These are phyloP conservation scores for Fusarium heterosporum DNA, from an alignment of 2,329 filamentous ascomycete species.

Conservation along the genomic window DNA sequence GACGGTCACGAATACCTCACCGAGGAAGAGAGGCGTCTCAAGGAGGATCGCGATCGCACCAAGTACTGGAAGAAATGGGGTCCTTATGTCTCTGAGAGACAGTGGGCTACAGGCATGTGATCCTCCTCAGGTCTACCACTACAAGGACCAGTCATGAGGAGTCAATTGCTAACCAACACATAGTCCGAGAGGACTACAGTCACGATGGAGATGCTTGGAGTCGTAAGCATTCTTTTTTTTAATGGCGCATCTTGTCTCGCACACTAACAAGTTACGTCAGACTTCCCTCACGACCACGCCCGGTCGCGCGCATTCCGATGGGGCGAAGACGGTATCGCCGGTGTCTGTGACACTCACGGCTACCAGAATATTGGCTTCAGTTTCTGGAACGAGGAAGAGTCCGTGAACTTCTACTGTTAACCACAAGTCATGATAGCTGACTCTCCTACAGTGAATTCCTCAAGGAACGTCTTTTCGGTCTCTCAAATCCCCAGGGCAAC, in stretches of 20 bases:
- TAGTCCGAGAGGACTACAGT: conserved; percentile 89
- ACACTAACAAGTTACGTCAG: conserved; percentile 58
- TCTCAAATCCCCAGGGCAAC: conserved; percentile 96
- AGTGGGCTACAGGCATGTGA: conserved; percentile 88
- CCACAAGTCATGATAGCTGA: conserved; percentile 53
- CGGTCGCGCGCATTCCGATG: conserved; percentile 90
- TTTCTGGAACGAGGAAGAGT: conserved; percentile 99
- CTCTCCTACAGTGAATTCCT: conserved; percentile 76
- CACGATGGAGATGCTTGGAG: conserved; percentile 95
- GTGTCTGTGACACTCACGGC: conserved; percentile 91
- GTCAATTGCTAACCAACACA: conserved; percentile 42
- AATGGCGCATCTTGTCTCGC: conserved; percentile 5
- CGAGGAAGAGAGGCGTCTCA: conserved; percentile 89
- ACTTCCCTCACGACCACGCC: conserved; percentile 94
- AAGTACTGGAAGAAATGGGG: conserved; percentile 99
- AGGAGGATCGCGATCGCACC: conserved; percentile 82
- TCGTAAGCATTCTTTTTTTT: conserved; percentile 68
- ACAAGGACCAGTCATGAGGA: conserved; percentile 16
- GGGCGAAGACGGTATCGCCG: conserved; percentile 97
- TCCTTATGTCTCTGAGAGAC: conserved; percentile 90
- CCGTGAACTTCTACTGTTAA: conserved; percentile 24
- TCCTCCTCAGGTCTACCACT: conserved; percentile 13
- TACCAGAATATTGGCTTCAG: conserved; percentile 93
- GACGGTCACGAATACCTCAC: conserved; percentile 89
- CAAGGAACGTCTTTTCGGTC: conserved; percentile 93